These are phyloP conservation scores for Penicillium silybi DNA, from an alignment of 495 filamentous ascomycete genomes.

Conservation along the genomic window DNA sequence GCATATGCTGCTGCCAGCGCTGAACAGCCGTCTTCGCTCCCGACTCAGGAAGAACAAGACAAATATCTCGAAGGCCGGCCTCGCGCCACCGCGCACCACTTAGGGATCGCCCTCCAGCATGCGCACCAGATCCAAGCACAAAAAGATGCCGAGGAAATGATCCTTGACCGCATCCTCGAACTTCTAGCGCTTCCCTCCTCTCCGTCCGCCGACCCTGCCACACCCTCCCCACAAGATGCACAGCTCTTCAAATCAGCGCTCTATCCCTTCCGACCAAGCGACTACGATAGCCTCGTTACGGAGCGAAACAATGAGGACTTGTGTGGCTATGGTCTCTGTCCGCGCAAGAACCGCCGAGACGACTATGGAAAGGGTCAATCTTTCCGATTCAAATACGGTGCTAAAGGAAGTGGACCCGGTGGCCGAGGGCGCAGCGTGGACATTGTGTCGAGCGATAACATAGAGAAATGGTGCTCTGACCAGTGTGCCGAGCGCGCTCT, in stretches of 20 bases:
- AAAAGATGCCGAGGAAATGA: slow-evolving; percentile 66
- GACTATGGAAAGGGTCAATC: slow-evolving; percentile 30
- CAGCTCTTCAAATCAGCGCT: slow-evolving; percentile 55
- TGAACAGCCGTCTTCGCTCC: slow-evolving; percentile 23
- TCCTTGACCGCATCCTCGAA: slow-evolving; percentile 64
- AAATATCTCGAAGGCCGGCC: slow-evolving; percentile 31
- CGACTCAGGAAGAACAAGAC: slow-evolving; percentile 33
- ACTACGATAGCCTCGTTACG: slow-evolving; percentile 81
- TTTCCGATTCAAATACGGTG: slow-evolving; percentile 47
- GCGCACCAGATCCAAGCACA: slow-evolving; percentile 73
- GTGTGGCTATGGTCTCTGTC: slow-evolving; percentile 84
- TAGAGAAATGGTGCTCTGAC: slow-evolving; percentile 87
- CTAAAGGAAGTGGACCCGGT: slow-evolving; percentile 49
- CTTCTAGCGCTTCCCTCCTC: slow-evolving; percentile 59
- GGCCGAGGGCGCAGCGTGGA: slow-evolving; percentile 49
- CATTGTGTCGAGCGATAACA: slow-evolving; percentile 58
- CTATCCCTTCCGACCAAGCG: slow-evolving; percentile 69
- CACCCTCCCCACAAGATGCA: slow-evolving; percentile 55
- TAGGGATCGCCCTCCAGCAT: slow-evolving; percentile 69
- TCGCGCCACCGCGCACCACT: slow-evolving; percentile 48
- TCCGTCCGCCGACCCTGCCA: slow-evolving; percentile 49
- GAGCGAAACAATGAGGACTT: slow-evolving; percentile 76
- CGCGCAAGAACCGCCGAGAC: slow-evolving; percentile 47
- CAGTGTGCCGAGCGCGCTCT: slow-evolving; percentile 73
- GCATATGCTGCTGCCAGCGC: slow-evolving; percentile 34